Evolutionary conservation across 305 asterid species (phyloP).

Genomic region (Fraxinus nigra): DNA sequence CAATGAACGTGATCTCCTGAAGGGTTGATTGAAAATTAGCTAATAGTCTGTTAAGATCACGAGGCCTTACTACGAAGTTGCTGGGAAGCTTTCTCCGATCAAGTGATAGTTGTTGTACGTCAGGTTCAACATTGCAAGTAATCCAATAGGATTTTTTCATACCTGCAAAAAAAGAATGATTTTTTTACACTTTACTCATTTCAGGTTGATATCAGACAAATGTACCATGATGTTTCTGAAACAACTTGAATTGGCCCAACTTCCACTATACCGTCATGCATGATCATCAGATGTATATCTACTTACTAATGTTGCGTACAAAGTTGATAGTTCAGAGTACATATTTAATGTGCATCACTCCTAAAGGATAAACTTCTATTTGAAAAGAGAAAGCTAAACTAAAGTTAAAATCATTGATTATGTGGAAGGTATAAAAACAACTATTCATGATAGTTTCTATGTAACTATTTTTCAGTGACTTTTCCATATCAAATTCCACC

Average conservation of each 20-base stretch:
- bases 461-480: neutral
- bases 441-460: neutral
- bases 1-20: slow-evolving; percentile 89
- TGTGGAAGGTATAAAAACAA: neutral
- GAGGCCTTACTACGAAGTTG: slow-evolving; percentile 81
- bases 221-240: neutral
- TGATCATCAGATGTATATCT: neutral
- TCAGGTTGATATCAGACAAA: neutral
- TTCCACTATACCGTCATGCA: neutral
- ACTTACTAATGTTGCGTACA: neutral
- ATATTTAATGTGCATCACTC: neutral
- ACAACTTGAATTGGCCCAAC: neutral
- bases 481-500: neutral
- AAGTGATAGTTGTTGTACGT: slow-evolving; percentile 77
- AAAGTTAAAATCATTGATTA: neutral
- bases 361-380: neutral
- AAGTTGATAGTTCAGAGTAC: neutral
- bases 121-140: slow-evolving; percentile 84
- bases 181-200: neutral
- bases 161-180: slow-evolving; percentile 46
- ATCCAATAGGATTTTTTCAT: slow-evolving; percentile 86
- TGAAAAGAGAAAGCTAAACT: neutral
- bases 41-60: slow-evolving; percentile 76
- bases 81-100: slow-evolving; percentile 88
- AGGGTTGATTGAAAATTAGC: slow-evolving; percentile 87